These are phyloP conservation scores for Metarhizium guizhouense DNA, from an alignment of 2,329 filamentous ascomycete species.

Conservation along the genomic window DNA sequence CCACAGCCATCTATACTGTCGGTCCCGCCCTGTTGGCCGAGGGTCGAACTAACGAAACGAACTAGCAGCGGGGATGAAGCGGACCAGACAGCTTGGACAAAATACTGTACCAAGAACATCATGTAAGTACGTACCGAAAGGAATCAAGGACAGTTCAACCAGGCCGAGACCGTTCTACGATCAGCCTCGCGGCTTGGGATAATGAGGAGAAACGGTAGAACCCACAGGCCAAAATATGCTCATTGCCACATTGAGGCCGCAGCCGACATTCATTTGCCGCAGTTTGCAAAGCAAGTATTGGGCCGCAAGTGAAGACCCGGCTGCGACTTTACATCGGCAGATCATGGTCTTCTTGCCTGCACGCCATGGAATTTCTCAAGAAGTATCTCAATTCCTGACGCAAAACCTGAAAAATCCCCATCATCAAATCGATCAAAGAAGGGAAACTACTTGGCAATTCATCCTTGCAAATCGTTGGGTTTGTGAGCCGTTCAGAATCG, in stretches of 20 bases:
- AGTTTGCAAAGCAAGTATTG: no score
- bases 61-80: no score
- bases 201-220: not conserved
- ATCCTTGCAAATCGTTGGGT: not conserved
- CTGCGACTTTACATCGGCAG: not conserved
- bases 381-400: not conserved
- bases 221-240: not conserved
- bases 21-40: no score
- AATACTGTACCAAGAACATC: not conserved
- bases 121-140: not conserved
- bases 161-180: constrained; percentile 4
- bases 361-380: not conserved
- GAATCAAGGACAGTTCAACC: not conserved
- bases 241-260: not conserved
- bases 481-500: not conserved
- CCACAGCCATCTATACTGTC: not conserved
- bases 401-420: not conserved
- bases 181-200: not conserved
- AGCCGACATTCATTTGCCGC: no score
- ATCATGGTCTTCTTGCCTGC: not conserved
- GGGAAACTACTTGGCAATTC: not conserved
- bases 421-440: not conserved
- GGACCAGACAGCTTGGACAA: not conserved
- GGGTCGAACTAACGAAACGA: no score
- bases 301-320: no score